Evolutionary conservation across 176 grass and related monocot genomes (phyloP), one percentile per base, ranked within the genome.

Genomic region (Lolium perenne): DNA sequence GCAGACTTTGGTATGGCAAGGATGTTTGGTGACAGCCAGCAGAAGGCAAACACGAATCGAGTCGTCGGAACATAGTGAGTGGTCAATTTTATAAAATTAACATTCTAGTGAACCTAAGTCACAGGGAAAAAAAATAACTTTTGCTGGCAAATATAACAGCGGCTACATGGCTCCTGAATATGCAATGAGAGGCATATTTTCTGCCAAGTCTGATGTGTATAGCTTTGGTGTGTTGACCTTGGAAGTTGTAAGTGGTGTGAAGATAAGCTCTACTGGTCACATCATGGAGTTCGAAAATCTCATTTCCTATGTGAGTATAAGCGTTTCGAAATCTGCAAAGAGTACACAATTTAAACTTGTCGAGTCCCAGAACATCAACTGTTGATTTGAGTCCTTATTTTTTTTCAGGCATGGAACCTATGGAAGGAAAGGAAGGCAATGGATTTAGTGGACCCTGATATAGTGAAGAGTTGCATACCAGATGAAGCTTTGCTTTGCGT

Each of bases 1-100:
- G 63, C 63, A 66, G 63, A 66, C 13, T 66, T 66, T 13, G 63
- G 63, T 66, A 66, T 66, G 63, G 63, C 63, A 66, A 66, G 63
- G 63, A 66, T 66, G 63, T 66, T 66, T 35, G 13, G 13, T 38
- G 63, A 38, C 63, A 66, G 14, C 26, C 63, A 35, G 13, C 62
- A 66, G 23, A 66, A 66, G 25, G 62, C 11, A 66, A 16, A 66
- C 14, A 66, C 62, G 12, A 66, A 66, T 25, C 62, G 62, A 35
- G 26, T 66, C 13, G 62, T 66, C 62, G 26, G 62, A 66, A 66
- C 62, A 35, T 66, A 66, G 63, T 66, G 26, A 66, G 63, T 66
- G 63, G 26, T 66, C 32, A 35, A 29, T 66, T 66, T 35, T 16
- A 66, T 35, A 35, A 7, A 32, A 66, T 66, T 35, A 66, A 66